These are phyloP conservation scores for Asterochloris erici DNA, from an alignment of 139 green algal genomes.

Conservation along the genomic window DNA sequence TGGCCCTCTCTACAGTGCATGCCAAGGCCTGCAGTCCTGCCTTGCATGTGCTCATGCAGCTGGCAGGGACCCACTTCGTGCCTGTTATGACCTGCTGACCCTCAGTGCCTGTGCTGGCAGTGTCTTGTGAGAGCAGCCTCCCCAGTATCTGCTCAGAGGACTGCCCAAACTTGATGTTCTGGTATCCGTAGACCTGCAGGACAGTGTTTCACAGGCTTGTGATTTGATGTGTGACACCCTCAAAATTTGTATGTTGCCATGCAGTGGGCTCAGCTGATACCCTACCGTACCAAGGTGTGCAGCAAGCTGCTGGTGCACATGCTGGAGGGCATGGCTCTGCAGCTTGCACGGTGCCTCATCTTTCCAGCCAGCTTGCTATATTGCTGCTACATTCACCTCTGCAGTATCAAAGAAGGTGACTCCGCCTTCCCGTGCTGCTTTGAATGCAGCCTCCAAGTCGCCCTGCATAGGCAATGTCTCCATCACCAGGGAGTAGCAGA, in stretches of 20 bases:
- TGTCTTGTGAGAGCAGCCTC: slow-evolving; percentile 17
- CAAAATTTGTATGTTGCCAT: no score
- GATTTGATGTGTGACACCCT: not conserved
- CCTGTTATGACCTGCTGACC: slow-evolving; percentile 4
- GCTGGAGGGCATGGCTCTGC: no score
- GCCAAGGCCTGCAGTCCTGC: no score
- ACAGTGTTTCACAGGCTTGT: not conserved
- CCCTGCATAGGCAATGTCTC: slow-evolving; percentile 12
- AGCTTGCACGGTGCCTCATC: no score
- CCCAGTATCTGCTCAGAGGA: slow-evolving; percentile 46
- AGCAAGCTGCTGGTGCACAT: no score
- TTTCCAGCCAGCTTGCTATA: not conserved
- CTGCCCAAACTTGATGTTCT: slow-evolving; percentile 32
- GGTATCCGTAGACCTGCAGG: slow-evolving; percentile 51
- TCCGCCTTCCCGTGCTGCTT: slow-evolving; percentile 24
- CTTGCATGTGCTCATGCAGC: no score
- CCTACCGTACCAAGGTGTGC: no score
- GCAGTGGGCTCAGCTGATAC: no score
- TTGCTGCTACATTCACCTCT: slow-evolving; percentile 32
- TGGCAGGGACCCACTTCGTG: not conserved
- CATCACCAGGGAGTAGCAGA: not conserved
- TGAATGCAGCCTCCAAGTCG: slow-evolving; percentile 33
- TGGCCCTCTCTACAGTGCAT: no score
- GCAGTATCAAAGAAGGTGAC: slow-evolving; percentile 66
- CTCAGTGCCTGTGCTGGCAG: not conserved